A percentile compares a stretch with the other conserved stretches of the same genome.
Conservation (phyloP, 2,329 filamentous ascomycete genomes). For the Diplodia seriata region DNA sequence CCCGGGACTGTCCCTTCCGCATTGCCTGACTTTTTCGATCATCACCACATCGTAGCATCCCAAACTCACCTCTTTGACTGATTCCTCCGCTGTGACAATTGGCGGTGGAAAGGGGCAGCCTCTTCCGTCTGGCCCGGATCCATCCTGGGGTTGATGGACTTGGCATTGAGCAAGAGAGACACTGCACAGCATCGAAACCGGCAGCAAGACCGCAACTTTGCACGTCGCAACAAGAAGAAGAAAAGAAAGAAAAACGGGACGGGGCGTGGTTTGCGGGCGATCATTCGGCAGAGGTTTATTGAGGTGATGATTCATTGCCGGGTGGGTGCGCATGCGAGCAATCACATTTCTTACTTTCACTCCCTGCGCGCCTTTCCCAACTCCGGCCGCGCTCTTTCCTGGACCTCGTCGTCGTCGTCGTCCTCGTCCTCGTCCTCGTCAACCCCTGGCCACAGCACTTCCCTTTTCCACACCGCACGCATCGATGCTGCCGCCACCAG, state of each 20-base stretch:
- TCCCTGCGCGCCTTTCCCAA: background rate
- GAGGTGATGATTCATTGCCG: background rate
- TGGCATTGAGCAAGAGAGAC: background rate
- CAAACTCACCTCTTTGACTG: background rate
- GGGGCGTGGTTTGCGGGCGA: background rate
- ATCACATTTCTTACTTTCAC: slow-evolving; percentile 11
- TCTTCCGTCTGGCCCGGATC: no score
- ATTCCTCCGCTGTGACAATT: no score
- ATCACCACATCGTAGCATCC: background rate
- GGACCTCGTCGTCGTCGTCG: slow-evolving; percentile 54
- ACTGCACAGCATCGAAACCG: background rate
- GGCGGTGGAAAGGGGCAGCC: background rate
- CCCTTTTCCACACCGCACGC: slow-evolving; percentile 53
- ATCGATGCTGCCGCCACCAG: slow-evolving; percentile 59
- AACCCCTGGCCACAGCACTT: slow-evolving; percentile 65
- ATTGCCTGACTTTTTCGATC: slow-evolving; percentile 1
- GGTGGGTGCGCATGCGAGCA: slow-evolving; percentile 11
- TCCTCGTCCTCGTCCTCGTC: slow-evolving; percentile 64
- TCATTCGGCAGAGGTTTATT: slow-evolving; percentile 3
- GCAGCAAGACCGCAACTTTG: slow-evolving; percentile 14
- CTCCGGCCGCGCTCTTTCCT: slow-evolving; percentile 1
- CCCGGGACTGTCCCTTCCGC: background rate
- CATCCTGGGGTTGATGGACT: background rate
- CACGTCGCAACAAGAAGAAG: slow-evolving; percentile 21
- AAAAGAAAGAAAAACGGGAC: slow-evolving; percentile 21